Evolutionary conservation across 257 asterid genomes (phyloP).

Genomic region (Agastache rugosa): DNA sequence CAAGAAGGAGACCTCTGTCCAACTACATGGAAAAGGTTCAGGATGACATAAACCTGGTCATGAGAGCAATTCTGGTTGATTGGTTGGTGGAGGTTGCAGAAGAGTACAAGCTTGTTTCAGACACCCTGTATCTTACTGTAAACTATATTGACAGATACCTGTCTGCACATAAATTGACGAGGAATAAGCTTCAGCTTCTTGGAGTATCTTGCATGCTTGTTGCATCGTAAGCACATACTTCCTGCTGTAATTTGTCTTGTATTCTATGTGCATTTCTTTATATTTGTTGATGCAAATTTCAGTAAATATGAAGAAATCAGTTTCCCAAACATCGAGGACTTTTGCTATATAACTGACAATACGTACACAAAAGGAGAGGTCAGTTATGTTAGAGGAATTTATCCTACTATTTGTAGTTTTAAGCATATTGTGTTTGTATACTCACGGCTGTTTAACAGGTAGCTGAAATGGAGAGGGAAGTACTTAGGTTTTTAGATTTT

Average conservation of each 20-base stretch:
- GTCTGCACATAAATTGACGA: slow-evolving; percentile 53
- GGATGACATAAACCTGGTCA: slow-evolving; percentile 58
- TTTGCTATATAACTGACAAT: slow-evolving; percentile 87
- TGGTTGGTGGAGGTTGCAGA: slow-evolving; percentile 94
- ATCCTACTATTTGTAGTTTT: slow-evolving; percentile 6
- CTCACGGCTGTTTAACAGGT: slow-evolving; percentile 48
- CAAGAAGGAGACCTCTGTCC: slow-evolving; percentile 65
- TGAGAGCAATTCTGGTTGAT: slow-evolving; percentile 81
- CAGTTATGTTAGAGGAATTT: slow-evolving; percentile 19
- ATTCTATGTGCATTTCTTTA: slow-evolving; percentile 30
- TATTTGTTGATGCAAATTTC: slow-evolving; percentile 39
- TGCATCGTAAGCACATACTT: slow-evolving; percentile 70
- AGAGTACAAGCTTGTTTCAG: slow-evolving; percentile 78
- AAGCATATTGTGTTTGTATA: slow-evolving; percentile 14
- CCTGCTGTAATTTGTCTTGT: not conserved
- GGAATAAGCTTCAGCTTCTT: slow-evolving; percentile 87
- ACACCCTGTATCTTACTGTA: slow-evolving; percentile 75
- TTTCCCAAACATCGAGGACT: slow-evolving; percentile 83
- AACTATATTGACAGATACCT: slow-evolving; percentile 74
- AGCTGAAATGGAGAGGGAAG: slow-evolving; percentile 65
- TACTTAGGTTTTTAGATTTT: slow-evolving; percentile 65
- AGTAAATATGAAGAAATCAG: slow-evolving; percentile 85
- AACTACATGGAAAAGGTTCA: slow-evolving; percentile 84
- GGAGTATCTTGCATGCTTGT: slow-evolving; percentile 92
- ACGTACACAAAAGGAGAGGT: slow-evolving; percentile 85